A percentile compares a stretch with the other conserved stretches of the same genome.
Conservation (phyloP, 345 rosid species). For the Hypericum androsaemum region DNA sequence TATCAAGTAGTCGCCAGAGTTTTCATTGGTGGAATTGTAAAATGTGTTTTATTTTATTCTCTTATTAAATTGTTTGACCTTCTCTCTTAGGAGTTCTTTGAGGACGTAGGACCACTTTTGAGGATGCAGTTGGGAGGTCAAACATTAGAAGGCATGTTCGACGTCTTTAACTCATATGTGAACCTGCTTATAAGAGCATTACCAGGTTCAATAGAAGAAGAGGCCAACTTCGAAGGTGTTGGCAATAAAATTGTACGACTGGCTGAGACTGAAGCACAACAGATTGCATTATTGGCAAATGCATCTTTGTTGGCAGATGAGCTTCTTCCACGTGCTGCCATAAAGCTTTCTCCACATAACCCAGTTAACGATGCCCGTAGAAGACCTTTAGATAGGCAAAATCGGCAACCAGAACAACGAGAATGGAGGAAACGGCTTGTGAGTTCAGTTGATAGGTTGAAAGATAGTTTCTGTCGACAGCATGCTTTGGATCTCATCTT, state of each 20-base stretch:
- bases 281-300: slow-evolving; percentile 94
- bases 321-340: slow-evolving; percentile 94
- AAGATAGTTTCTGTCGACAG: slow-evolving; percentile 85
- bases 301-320: slow-evolving; percentile 95
- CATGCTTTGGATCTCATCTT: slow-evolving; percentile 98
- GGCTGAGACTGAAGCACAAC: slow-evolving; percentile 95
- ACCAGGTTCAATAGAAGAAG: slow-evolving; percentile 95
- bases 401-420: slow-evolving; percentile 95
- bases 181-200: slow-evolving; percentile 83
- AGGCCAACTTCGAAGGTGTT: slow-evolving; percentile 63
- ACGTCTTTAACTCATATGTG: slow-evolving; percentile 84
- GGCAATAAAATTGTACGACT: slow-evolving; percentile 75
- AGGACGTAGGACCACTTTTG: slow-evolving; percentile 93
- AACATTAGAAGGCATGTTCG: slow-evolving; percentile 84
- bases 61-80: slow-evolving; percentile 6
- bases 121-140: slow-evolving; percentile 98
- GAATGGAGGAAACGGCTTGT: slow-evolving; percentile 96
- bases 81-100: slow-evolving; percentile 75
- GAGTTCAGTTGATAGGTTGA: slow-evolving; percentile 74
- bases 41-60: slow-evolving; percentile 11
- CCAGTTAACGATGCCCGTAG: slow-evolving; percentile 51
- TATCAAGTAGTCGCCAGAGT: too few relatives aligned
- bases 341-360: slow-evolving; percentile 67
- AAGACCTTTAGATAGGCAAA: slow-evolving; percentile 77
- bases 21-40: too few relatives aligned